Percentiles rank a stretch among this genome's conserved stretches.
Evolutionary conservation across 2,329 filamentous ascomycete species (phyloP).

Genomic region (Dendrostoma leiphaemia): DNA sequence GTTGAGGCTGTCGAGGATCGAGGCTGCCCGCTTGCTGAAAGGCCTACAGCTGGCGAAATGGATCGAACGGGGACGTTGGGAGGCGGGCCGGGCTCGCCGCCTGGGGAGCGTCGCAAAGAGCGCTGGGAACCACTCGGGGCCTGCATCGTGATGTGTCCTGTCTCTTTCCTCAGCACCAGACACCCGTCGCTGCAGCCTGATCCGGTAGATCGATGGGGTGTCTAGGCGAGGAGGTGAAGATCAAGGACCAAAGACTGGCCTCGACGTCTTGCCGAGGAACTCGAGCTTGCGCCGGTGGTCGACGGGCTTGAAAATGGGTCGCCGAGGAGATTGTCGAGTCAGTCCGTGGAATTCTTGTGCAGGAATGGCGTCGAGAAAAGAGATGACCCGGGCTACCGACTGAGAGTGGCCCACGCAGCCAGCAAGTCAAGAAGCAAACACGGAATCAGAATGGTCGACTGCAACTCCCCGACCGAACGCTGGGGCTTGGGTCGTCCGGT

Average conservation of each 20-base stretch:
- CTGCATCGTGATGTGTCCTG: slow-evolving; percentile 42
- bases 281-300: background rate
- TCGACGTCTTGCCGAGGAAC: background rate
- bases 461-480: background rate
- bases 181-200: background rate
- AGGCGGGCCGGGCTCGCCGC: slow-evolving; percentile 57
- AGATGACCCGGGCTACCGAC: too few species aligned
- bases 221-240: background rate
- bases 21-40: slow-evolving; percentile 44
- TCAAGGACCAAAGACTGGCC: background rate
- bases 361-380: too few species aligned
- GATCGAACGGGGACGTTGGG: slow-evolving; percentile 53
- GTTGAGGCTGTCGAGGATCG: slow-evolving; percentile 66
- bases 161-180: background rate
- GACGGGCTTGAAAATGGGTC: background rate
- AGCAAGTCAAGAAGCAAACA: background rate
- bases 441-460: background rate
- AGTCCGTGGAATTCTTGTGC: too few species aligned
- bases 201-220: background rate
- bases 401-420: background rate
- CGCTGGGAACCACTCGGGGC: slow-evolving; percentile 50
- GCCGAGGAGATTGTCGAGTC: too few species aligned
- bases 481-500: background rate
- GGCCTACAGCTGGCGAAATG: slow-evolving; percentile 57
- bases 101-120: slow-evolving; percentile 60